phyloP scores from a whole-genome alignment of 768 basidiomycete species.

The Serendipita vermifera region DNA sequence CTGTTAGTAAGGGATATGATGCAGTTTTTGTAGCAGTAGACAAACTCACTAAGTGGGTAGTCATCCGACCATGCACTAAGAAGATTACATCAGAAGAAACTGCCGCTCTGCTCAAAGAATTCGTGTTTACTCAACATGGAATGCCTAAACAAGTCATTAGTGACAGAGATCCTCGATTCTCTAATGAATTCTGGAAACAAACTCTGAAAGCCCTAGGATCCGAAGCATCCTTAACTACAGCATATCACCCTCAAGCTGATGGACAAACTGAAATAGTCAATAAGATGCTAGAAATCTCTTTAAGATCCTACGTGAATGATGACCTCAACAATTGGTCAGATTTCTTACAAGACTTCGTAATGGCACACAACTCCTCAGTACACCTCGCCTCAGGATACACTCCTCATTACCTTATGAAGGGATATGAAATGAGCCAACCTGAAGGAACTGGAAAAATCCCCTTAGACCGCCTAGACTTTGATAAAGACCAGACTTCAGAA shows the following conservation, averaged over 20 bases:
- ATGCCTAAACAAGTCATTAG: conserved; percentile 10
- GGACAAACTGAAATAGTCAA: conserved; percentile 28
- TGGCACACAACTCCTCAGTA: conserved; percentile 24
- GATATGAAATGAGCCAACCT: conserved; percentile 20
- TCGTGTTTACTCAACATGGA: conserved; percentile 10
- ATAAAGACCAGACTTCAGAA: no score
- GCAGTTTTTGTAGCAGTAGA: conserved; percentile 14
- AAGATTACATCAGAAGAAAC: background rate
- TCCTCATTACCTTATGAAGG: conserved; percentile 22
- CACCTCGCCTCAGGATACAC: conserved; percentile 22
- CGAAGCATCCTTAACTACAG: conserved; percentile 20
- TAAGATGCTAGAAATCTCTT: conserved; percentile 22
- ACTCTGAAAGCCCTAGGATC: conserved; percentile 17
- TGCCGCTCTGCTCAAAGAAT: conserved; percentile 11
- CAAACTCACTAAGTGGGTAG: conserved; percentile 12
- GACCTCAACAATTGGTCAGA: conserved; percentile 20
- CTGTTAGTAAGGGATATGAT: conserved; percentile 10
- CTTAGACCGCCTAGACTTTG: no score
- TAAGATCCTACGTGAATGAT: conserved; percentile 23
- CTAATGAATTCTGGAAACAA: conserved; percentile 20
- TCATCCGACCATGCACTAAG: conserved; percentile 12
- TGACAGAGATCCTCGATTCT: background rate
- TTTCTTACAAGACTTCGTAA: conserved; percentile 17
- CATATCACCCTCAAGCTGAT: conserved; percentile 29
- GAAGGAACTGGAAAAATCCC: no score